phyloP scores from a whole-genome alignment of 2,329 filamentous ascomycete species.

The Orbilia oligospora region DNA sequence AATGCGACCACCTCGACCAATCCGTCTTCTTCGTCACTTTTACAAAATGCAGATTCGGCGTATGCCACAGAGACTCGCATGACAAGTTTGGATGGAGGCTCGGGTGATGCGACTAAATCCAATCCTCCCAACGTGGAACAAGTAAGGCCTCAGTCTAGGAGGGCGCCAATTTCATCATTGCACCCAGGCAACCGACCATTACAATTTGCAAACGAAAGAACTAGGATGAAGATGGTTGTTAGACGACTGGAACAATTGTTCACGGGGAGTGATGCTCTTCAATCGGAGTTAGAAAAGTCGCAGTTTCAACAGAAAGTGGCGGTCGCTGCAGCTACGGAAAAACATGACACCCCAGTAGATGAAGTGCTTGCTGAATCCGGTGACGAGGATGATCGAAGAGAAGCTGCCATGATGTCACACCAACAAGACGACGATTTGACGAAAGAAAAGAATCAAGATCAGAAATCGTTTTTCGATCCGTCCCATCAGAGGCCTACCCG shows the following conservation, averaged over 20 bases:
- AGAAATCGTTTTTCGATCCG: conserved; percentile 29
- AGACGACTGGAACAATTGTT: conserved; percentile 84
- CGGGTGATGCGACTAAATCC: conserved; percentile 14
- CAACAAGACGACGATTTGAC: conserved; percentile 62
- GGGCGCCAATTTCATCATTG: neutral
- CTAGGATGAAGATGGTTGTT: conserved; percentile 83
- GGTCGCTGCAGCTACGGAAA: conserved; percentile 70
- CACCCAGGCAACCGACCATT: conserved; percentile 9
- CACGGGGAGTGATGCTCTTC: conserved; percentile 75
- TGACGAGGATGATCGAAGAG: conserved; percentile 66
- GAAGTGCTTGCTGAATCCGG: conserved; percentile 58
- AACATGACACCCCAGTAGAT: conserved; percentile 63
- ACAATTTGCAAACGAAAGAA: conserved; percentile 72
- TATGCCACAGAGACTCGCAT: conserved; percentile 74
- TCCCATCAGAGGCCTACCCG: conserved; percentile 81
- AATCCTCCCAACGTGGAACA: neutral
- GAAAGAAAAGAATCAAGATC: conserved; percentile 52
- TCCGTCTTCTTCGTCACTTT: conserved; percentile 44
- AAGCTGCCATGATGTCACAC: conserved; percentile 67
- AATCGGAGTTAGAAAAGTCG: conserved; percentile 66
- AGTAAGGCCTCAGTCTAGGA: conserved; percentile 6
- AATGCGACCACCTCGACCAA: conserved; percentile 69
- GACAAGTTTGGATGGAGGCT: conserved; percentile 49
- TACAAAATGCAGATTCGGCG: conserved; percentile 69
- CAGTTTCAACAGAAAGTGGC: conserved; percentile 66